Base-by-base conservation (phyloP, 2,329 filamentous ascomycete genomes). In the Chaetomium strumarium region DNA sequence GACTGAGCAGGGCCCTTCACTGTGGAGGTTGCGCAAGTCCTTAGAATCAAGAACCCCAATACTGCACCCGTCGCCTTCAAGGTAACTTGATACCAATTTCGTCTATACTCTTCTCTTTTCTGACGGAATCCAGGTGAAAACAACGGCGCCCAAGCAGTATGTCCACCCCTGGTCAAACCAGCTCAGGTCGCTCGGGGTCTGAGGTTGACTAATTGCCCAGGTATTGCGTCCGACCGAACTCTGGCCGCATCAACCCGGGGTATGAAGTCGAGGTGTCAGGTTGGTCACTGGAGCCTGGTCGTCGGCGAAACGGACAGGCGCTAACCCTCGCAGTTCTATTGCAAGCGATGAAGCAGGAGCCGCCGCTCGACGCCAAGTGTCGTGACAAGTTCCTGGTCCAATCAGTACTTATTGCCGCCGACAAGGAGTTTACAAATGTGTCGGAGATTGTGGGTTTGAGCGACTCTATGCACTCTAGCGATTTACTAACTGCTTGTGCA, bases 321-420 rank as follows among this genome's bases (percentile, higher is more conserved):
- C 69, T 67, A 51, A 60, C 47, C 37, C 45, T 40, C 52, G 48
- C 58, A 95, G 93, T 99, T 53, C 84, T 97, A 36, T 83, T 99
- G 39, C 93, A 99, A 75, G 90, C 92, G 20, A 96, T 99, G 93
- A 96, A 96, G 77, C 83, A 90, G 66, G 91, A 97, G 65, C 92
- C 92, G 51, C 81, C 91, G 17, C 70, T 77, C 53, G 91, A 96
- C 68, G 84, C 87, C 57, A 91, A 90, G 70, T 99, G 93, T 76
- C 86, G 89, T 70, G 92, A 97, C 79, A 97, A 97, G 76, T 97
- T 97, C 71, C 81, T 97, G 50, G 92, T 97, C 34, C 92, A 97
- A 73, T 95, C 91, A 24, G 88, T 95, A 45, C 78, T 84, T 47
- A 88, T 96, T 60, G 85, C 86, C 19, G 78, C 84, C 58, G 88